A percentile compares a stretch with the other conserved stretches of the same genome.
Conservation (phyloP, 2,329 filamentous ascomycete species). For the Trichophyton schoenleinii region DNA sequence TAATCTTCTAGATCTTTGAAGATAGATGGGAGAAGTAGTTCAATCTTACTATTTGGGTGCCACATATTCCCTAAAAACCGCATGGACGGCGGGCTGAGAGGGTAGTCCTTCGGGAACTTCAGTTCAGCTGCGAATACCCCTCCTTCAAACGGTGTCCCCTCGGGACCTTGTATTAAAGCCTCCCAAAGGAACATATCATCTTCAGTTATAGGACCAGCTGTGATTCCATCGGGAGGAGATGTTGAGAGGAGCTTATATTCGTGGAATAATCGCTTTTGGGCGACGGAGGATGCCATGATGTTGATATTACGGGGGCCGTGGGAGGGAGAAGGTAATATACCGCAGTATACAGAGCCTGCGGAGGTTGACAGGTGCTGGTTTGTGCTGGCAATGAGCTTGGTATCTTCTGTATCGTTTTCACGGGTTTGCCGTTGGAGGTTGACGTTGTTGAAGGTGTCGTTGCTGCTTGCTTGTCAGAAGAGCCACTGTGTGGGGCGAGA, state of each 20-base stretch:
- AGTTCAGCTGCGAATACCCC: conserved; percentile 92
- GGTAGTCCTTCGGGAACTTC: conserved; percentile 91
- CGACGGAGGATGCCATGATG: conserved; percentile 40
- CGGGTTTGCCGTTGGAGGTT: neutral
- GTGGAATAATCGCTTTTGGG: conserved; percentile 71
- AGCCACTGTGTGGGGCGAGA: neutral
- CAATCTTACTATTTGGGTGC: conserved; percentile 77
- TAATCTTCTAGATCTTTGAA: neutral
- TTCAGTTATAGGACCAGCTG: conserved; percentile 80
- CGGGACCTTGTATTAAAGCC: conserved; percentile 86
- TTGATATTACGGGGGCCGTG: neutral
- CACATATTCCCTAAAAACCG: conserved; percentile 87
- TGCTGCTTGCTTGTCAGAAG: neutral
- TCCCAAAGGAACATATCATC: conserved; percentile 96
- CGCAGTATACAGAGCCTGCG: neutral
- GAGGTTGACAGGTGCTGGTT: neutral
- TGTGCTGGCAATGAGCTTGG: neutral
- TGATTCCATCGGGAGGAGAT: conserved; percentile 95
- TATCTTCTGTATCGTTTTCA: neutral
- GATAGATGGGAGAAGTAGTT: neutral
- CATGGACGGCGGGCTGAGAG: conserved; percentile 92
- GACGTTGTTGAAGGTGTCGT: neutral
- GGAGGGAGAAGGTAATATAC: neutral
- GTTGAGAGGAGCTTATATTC: conserved; percentile 92
- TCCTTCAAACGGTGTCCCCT: conserved; percentile 90